A percentile compares a stretch with the other conserved stretches of the same genome.
These are phyloP conservation scores for Rhizopogon sp. DNA, from an alignment of 768 basidiomycete species.

Conservation along the genomic window DNA sequence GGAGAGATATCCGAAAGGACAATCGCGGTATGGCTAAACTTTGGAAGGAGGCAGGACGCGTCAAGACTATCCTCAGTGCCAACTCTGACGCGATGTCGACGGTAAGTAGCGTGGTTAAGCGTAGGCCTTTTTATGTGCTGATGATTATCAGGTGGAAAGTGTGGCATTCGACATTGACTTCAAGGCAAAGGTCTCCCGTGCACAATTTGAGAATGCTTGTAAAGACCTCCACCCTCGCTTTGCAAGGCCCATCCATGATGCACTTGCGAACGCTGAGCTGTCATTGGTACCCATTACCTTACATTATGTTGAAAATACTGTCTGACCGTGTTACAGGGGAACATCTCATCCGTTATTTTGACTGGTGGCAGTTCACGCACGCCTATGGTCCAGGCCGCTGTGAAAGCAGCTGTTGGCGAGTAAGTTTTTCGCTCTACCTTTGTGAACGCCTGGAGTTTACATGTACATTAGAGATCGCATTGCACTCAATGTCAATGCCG, in stretches of 20 bases:
- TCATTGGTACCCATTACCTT: conserved; percentile 41
- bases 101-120: conserved; percentile 36
- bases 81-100: conserved; percentile 75
- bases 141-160: conserved; percentile 68
- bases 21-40: conserved; percentile 87
- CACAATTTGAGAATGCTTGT: conserved; percentile 73
- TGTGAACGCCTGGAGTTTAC: neutral
- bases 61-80: conserved; percentile 91
- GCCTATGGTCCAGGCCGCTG: conserved; percentile 85
- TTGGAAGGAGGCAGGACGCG: conserved; percentile 87
- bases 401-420: conserved; percentile 77
- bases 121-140: conserved; percentile 5
- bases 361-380: conserved; percentile 87
- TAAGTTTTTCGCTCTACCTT: conserved; percentile 30
- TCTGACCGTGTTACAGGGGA: conserved; percentile 40
- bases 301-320: neutral
- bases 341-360: conserved; percentile 87
- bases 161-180: conserved; percentile 90
- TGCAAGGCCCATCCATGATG: conserved; percentile 69
- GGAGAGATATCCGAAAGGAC: conserved; percentile 64
- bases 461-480: conserved; percentile 59
- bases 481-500: conserved; percentile 92
- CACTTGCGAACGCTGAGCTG: conserved; percentile 61
- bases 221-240: conserved; percentile 60
- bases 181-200: conserved; percentile 68